phyloP scores from a whole-genome alignment of 2,329 filamentous ascomycete genomes.

The Dactylellina haptotyla region DNA sequence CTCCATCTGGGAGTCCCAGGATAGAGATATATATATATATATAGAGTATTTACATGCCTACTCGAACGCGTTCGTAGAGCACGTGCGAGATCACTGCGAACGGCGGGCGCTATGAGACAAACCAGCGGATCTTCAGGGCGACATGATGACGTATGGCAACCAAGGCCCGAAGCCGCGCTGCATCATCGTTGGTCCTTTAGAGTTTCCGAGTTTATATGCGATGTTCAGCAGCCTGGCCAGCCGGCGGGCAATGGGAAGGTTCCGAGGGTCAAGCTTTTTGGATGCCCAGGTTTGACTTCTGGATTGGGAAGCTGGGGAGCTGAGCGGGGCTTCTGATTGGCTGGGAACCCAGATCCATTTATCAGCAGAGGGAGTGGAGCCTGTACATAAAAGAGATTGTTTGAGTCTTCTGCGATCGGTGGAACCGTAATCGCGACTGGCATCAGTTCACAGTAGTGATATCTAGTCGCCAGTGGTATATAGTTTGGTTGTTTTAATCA shows the following conservation, averaged over 20 bases:
- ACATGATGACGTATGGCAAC: slow-evolving; percentile 14
- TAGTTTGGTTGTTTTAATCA: too few relatives aligned
- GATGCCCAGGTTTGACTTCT: slow-evolving; percentile 9
- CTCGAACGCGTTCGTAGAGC: neutral
- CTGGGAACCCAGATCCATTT: neutral
- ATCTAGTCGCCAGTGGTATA: too few relatives aligned
- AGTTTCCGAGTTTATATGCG: slow-evolving; percentile 27
- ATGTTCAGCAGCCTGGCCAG: neutral
- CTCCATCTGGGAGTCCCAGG: too few relatives aligned
- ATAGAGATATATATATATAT: neutral
- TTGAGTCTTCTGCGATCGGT: too few relatives aligned
- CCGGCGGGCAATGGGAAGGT: neutral
- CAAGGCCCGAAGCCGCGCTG: neutral
- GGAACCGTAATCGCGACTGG: too few relatives aligned
- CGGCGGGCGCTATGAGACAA: slow-evolving; percentile 1
- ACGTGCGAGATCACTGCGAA: slow-evolving; percentile 17
- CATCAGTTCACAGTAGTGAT: too few relatives aligned
- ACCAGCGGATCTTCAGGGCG: neutral
- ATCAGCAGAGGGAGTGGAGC: neutral
- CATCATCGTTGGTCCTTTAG: neutral
- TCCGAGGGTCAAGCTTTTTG: slow-evolving; percentile 1
- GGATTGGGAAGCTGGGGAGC: neutral
- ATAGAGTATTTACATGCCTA: neutral
- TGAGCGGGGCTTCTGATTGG: neutral
- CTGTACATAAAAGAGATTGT: too few relatives aligned